Evolutionary conservation across 75 land plant species (phyloP).

Genomic region (Picea sitchensis): DNA sequence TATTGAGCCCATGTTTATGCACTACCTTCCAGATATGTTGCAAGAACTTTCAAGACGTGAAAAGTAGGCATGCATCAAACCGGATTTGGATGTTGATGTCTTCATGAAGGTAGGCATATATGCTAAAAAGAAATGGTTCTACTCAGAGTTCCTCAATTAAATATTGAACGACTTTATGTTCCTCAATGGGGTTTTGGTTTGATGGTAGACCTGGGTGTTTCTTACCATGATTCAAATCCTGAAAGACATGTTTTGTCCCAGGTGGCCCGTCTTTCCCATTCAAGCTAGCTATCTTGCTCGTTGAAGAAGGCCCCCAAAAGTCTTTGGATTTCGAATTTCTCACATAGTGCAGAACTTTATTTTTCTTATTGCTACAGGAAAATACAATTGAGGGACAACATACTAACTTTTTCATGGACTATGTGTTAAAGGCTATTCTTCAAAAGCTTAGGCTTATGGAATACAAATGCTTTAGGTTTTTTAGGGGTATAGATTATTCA

Average conservation of each 20-base stretch:
- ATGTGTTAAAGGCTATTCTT: slow-evolving; percentile 28
- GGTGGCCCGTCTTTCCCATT: background rate
- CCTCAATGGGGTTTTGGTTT: background rate
- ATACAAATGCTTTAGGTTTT: background rate
- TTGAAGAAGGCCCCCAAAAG: background rate
- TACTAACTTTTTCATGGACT: slow-evolving; percentile 31
- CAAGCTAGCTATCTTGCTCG: background rate
- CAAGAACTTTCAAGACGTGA: slow-evolving; percentile 40
- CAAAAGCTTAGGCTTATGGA: background rate
- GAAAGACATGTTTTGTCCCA: too few relatives aligned
- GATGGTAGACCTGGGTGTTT: background rate
- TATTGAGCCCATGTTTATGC: background rate
- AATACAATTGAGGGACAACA: slow-evolving; percentile 25
- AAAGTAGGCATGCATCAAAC: slow-evolving; percentile 41
- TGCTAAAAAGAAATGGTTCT: background rate
- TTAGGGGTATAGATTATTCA: slow-evolving; percentile 33
- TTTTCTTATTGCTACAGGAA: slow-evolving; percentile 19
- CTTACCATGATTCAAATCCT: too few relatives aligned
- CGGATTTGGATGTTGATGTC: slow-evolving; percentile 44
- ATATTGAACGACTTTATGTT: background rate
- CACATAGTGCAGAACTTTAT: background rate
- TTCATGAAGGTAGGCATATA: slow-evolving; percentile 34
- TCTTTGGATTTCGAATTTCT: background rate
- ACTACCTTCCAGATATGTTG: slow-evolving; percentile 24
- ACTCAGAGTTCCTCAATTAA: background rate